Evolutionary conservation across 495 filamentous ascomycete genomes (phyloP), one percentile per base, ranked within the genome.

Genomic region (Tirmania nivea): DNA sequence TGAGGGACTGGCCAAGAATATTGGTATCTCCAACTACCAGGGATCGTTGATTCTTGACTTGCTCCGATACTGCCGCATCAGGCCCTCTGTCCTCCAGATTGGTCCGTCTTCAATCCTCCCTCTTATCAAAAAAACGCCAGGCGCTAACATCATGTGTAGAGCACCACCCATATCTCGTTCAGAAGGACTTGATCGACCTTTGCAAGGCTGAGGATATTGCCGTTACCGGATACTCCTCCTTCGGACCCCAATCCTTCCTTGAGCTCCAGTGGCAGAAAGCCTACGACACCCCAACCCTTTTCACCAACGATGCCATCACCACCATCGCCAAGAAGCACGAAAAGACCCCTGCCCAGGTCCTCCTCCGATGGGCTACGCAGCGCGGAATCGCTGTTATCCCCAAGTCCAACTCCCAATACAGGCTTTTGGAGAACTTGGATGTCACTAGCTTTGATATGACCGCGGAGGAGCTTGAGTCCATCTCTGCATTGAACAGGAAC

Each of bases 141-240:
- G 14, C 39, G 7, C 48, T 50, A 20, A 50, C 48, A 50, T 45
- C 12, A 14, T 4, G n/a, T 50, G 20, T 5, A 50, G 88, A 94
- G 75, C 89, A 94, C 71, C 89, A 96, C 73, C 88, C 89, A n/a
- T 94, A 87, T 77, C 78, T 94, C 55, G 78, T 80, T 42, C 88
- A 94, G 74, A 69, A 70, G 57, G 75, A 78, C 35, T 76, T 94
- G 48, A 66, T 94, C 54, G 70, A 78, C 59, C 79, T 84, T 49
- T 79, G 78, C 59, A 73, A 84, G 72, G 63, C 66, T 39, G 70
- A 90, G 67, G 79, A 78, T 54, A 83, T 94, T 57, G 73, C 77
- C 50, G 75, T 95, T 39, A 94, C 87, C 5, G 88, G 82, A 31
- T 95, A 94, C 73, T 88, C 83, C 10, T 87, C 83, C 19, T 94